Conservation (phyloP, 1,284 basidiomycete species). For the Fomes fomentarius region DNA sequence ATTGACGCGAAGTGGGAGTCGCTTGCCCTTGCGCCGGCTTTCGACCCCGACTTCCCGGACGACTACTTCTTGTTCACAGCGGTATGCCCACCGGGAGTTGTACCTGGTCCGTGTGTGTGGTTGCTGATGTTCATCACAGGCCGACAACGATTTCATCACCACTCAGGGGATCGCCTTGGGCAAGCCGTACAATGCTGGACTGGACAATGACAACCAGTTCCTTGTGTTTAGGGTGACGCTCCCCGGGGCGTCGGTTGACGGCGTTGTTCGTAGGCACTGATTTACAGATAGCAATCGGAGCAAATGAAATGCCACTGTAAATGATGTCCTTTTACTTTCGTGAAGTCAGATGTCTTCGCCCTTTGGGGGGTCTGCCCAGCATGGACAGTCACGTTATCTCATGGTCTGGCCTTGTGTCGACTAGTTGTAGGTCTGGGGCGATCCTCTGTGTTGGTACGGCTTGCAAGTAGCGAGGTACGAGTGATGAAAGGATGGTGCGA, state of each 20-base stretch:
- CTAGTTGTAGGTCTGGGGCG: too few species aligned
- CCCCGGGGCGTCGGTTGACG: conserved; percentile 38
- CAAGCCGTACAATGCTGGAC: conserved; percentile 53
- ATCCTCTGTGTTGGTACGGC: too few species aligned
- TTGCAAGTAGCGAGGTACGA: too few species aligned
- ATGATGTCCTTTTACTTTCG: too few species aligned
- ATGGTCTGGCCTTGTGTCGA: too few species aligned
- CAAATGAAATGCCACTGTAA: too few species aligned
- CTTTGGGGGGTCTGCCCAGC: too few species aligned
- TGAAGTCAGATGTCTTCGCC: too few species aligned
- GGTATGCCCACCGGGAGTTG: conserved; percentile 36
- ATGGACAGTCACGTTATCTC: too few species aligned
- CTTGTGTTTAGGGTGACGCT: conserved; percentile 69
- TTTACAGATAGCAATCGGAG: too few species aligned
- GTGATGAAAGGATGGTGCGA: too few species aligned
- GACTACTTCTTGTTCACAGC: conserved; percentile 72
- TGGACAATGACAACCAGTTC: conserved; percentile 67
- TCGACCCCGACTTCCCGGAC: conserved; percentile 53
- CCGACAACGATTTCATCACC: conserved; percentile 71
- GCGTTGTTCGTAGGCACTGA: not conserved
- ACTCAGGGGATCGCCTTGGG: conserved; percentile 59
- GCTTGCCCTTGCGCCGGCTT: conserved; percentile 58
- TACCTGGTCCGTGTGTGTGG: not conserved
- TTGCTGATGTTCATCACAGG: conserved; percentile 31
- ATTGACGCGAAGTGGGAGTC: conserved; percentile 74